phyloP scores from a whole-genome alignment of 179 eudicot genomes.

The Silene coronaria region DNA sequence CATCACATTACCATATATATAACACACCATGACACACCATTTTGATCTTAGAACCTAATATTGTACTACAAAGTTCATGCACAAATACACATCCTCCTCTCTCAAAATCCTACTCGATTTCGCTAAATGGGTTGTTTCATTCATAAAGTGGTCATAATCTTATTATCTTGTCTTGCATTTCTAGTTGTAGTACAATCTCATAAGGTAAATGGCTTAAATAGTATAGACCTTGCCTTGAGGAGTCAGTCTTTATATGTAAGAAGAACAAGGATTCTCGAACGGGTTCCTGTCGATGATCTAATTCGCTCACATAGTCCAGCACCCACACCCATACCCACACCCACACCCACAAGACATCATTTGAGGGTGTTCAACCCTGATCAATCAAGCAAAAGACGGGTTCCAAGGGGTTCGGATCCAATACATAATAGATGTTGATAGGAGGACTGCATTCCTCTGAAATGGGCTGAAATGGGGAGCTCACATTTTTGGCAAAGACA shows the following conservation, averaged over 20 bases:
- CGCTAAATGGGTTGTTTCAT: slow-evolving; percentile 23
- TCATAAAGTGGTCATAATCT: slow-evolving; percentile 18
- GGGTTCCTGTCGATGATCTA: slow-evolving; percentile 9
- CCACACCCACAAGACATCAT: slow-evolving; percentile 4
- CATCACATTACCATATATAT: slow-evolving; percentile 22
- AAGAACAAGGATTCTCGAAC: slow-evolving; percentile 20
- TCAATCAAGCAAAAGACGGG: slow-evolving; percentile 33
- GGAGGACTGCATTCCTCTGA: slow-evolving; percentile 11
- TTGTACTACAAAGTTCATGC: no score
- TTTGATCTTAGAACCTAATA: slow-evolving; percentile 18
- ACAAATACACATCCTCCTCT: not conserved
- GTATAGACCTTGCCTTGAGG: slow-evolving; percentile 29
- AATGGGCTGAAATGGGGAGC: slow-evolving; percentile 17
- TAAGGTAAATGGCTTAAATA: slow-evolving; percentile 21
- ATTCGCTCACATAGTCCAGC: slow-evolving; percentile 24
- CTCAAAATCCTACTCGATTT: not conserved
- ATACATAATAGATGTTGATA: slow-evolving; percentile 34
- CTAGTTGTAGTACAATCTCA: slow-evolving; percentile 22
- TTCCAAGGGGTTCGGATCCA: slow-evolving; percentile 35
- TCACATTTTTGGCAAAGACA: slow-evolving; percentile 23
- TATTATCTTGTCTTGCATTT: slow-evolving; percentile 20
- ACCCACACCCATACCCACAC: slow-evolving; percentile 17
- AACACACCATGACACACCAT: not conserved
- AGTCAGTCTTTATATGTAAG: slow-evolving; percentile 11
- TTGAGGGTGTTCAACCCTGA: slow-evolving; percentile 23